A percentile compares a stretch with the other conserved stretches of the same genome.
Conservation (phyloP, 2,329 filamentous ascomycete genomes). For the Hypoxylon sp. region DNA sequence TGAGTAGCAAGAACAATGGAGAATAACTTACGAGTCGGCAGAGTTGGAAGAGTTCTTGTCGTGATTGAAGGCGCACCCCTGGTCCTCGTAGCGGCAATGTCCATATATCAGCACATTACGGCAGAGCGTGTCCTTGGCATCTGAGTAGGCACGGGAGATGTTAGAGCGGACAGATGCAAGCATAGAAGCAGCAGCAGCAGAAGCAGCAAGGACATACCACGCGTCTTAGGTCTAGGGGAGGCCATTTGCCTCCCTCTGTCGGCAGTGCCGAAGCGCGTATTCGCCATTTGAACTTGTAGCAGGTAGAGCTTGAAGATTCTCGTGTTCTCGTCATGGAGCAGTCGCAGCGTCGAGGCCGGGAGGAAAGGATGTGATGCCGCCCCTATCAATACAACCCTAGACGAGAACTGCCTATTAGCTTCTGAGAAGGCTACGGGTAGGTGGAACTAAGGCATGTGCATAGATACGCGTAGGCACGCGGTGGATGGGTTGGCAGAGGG, state of each 20-base stretch:
- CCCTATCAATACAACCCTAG: slow-evolving; percentile 38
- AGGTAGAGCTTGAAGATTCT: slow-evolving; percentile 22
- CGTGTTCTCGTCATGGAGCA: slow-evolving; percentile 36
- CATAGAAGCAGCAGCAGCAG: neutral
- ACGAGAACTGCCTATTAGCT: slow-evolving; percentile 12
- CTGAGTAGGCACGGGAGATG: slow-evolving; percentile 49
- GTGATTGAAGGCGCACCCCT: slow-evolving; percentile 91
- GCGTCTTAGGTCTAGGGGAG: slow-evolving; percentile 49
- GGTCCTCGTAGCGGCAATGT: slow-evolving; percentile 89
- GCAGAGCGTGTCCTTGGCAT: slow-evolving; percentile 89
- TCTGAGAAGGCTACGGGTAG: neutral
- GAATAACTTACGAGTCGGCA: slow-evolving; percentile 43
- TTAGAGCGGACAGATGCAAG: slow-evolving; percentile 24
- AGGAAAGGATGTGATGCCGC: slow-evolving; percentile 33
- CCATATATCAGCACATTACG: slow-evolving; percentile 94
- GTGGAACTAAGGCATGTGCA: too few relatives aligned
- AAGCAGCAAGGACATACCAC: slow-evolving; percentile 41
- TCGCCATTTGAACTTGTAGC: slow-evolving; percentile 46
- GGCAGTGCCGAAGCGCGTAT: slow-evolving; percentile 44
- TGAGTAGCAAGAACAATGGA: slow-evolving; percentile 1
- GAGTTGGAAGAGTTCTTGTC: slow-evolving; percentile 63
- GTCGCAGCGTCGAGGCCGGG: slow-evolving; percentile 29
- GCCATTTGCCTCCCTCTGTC: slow-evolving; percentile 47
- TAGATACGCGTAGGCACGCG: neutral
- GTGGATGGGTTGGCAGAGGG: neutral